These are phyloP conservation scores for Backusella parvicylindrica DNA, from an alignment of 192 early-diverging fungal genomes.

Conservation along the genomic window DNA sequence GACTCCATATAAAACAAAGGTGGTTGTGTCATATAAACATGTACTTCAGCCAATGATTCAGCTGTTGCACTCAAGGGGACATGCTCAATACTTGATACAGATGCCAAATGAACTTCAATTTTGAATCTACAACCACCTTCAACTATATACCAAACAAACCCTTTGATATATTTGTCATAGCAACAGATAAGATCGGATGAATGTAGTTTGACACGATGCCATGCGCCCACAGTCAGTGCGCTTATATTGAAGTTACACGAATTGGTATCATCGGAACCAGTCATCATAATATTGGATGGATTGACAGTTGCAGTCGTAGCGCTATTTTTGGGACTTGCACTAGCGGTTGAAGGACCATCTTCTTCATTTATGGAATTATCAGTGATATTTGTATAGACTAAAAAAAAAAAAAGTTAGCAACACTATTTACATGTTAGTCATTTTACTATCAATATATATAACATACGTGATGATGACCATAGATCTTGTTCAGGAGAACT, in stretches of 20 bases:
- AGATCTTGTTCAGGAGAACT: background rate
- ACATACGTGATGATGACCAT: background rate
- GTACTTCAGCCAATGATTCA: slow-evolving; percentile 37
- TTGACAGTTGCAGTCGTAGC: background rate
- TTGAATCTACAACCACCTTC: slow-evolving; percentile 53
- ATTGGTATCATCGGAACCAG: background rate
- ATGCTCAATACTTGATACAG: slow-evolving; percentile 42
- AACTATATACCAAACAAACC: slow-evolving; percentile 55
- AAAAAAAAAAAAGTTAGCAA: background rate
- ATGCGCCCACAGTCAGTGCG: slow-evolving; percentile 52
- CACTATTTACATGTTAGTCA: background rate
- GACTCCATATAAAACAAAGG: slow-evolving; percentile 59
- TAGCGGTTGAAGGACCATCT: background rate
- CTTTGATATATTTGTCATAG: slow-evolving; percentile 40
- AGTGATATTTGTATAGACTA: background rate
- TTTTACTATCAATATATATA: background rate
- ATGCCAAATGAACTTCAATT: slow-evolving; percentile 50
- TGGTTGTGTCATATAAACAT: slow-evolving; percentile 45
- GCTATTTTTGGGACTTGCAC: background rate
- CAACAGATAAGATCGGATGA: slow-evolving; percentile 49
- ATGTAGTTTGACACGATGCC: slow-evolving; percentile 52
- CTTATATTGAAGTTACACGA: slow-evolving; percentile 34
- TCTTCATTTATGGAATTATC: background rate
- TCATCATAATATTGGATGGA: background rate
- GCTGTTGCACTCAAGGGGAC: slow-evolving; percentile 12